These are phyloP conservation scores for Grosmannia huntii DNA, from an alignment of 2,329 filamentous ascomycete genomes.

Conservation along the genomic window DNA sequence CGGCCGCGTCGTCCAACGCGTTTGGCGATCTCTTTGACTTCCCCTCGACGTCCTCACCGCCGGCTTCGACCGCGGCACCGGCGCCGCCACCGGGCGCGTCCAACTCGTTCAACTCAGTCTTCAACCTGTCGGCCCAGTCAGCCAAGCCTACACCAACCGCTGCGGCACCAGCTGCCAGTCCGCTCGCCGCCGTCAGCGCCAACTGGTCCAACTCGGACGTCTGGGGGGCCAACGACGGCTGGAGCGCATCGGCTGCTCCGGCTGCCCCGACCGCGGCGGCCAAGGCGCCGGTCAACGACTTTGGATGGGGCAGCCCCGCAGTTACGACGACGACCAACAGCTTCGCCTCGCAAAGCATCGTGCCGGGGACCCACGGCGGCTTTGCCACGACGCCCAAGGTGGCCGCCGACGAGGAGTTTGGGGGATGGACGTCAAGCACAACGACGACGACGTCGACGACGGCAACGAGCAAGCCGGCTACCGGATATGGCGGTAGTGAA, in stretches of 20 bases:
- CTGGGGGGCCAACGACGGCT: slow-evolving; percentile 80
- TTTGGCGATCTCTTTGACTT: slow-evolving; percentile 79
- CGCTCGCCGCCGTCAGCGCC: slow-evolving; percentile 24
- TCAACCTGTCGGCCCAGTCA: slow-evolving; percentile 55
- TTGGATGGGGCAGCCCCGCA: slow-evolving; percentile 41
- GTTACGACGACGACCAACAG: slow-evolving; percentile 1
- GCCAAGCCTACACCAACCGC: slow-evolving; percentile 21
- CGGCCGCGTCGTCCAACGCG: slow-evolving; percentile 35
- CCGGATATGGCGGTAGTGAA: slow-evolving; percentile 56
- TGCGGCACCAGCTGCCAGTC: slow-evolving; percentile 23
- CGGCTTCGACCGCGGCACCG: slow-evolving; percentile 22
- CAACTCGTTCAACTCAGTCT: slow-evolving; percentile 49
- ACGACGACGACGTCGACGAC: slow-evolving; percentile 21
- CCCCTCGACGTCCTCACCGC: slow-evolving; percentile 38
- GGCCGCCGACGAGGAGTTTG: slow-evolving; percentile 86
- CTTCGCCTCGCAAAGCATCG: slow-evolving; percentile 46
- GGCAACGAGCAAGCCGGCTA: slow-evolving; percentile 33
- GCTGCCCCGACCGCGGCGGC: background rate
- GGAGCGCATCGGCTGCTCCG: slow-evolving; percentile 46
- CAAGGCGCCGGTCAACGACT: slow-evolving; percentile 32
- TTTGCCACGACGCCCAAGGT: slow-evolving; percentile 57
- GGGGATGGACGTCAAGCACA: slow-evolving; percentile 75
- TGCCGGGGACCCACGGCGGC: slow-evolving; percentile 50
- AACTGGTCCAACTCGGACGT: slow-evolving; percentile 48
- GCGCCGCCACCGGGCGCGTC: slow-evolving; percentile 24